Conservation (phyloP, 2,329 filamentous ascomycete genomes). For the Lithohypha guttulata region DNA sequence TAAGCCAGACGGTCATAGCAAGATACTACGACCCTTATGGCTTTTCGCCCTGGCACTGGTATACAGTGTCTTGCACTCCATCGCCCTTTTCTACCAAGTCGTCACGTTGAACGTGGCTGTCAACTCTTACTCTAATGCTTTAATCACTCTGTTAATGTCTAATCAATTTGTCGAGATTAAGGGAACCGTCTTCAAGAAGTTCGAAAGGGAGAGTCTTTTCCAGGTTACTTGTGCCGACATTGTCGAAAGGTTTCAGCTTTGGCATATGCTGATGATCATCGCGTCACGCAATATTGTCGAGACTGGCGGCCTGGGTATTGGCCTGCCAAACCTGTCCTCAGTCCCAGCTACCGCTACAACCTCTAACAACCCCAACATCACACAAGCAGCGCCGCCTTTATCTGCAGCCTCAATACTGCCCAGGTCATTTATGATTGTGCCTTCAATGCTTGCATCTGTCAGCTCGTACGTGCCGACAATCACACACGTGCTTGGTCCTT, state of each 20-base stretch:
- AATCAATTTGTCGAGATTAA: slow-evolving; percentile 99
- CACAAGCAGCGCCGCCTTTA: slow-evolving; percentile 35
- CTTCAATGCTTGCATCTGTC: slow-evolving; percentile 41
- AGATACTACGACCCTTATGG: slow-evolving; percentile 75
- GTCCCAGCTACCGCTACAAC: slow-evolving; percentile 30
- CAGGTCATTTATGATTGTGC: slow-evolving; percentile 80
- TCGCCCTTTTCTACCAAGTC: slow-evolving; percentile 89
- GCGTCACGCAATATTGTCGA: slow-evolving; percentile 93
- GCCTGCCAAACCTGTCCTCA: slow-evolving; percentile 28
- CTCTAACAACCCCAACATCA: slow-evolving; percentile 41
- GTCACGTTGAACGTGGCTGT: slow-evolving; percentile 96
- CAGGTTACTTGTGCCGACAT: slow-evolving; percentile 94
- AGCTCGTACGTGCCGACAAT: slow-evolving; percentile 35
- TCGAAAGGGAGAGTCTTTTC: slow-evolving; percentile 95
- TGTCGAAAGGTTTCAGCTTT: slow-evolving; percentile 90
- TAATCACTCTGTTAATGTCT: slow-evolving; percentile 82
- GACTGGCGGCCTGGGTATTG: slow-evolving; percentile 66
- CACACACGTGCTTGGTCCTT: slow-evolving; percentile 82
- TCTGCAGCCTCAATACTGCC: slow-evolving; percentile 64
- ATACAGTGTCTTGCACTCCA: slow-evolving; percentile 81
- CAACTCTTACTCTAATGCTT: slow-evolving; percentile 94
- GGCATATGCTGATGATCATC: slow-evolving; percentile 95
- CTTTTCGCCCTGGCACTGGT: slow-evolving; percentile 79
- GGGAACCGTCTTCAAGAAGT: slow-evolving; percentile 94
- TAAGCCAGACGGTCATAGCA: slow-evolving; percentile 77